phyloP scores from a whole-genome alignment of 202 grass and related monocot species.

The Eragrostis tef region DNA sequence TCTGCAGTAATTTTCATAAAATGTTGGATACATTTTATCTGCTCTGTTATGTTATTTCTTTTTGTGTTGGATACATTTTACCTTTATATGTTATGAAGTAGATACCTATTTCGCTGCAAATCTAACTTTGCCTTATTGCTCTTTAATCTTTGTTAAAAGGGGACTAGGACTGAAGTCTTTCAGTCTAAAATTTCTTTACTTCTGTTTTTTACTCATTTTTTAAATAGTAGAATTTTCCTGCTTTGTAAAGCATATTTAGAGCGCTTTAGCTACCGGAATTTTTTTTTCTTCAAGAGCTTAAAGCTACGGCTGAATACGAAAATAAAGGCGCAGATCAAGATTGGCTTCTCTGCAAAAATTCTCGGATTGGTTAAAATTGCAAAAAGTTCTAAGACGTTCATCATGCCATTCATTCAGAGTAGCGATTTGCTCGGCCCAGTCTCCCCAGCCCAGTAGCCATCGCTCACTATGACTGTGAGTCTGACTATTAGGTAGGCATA shows the following conservation, averaged over 20 bases:
- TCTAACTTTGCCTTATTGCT: neutral
- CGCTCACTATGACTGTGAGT: neutral
- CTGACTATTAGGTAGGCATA: neutral
- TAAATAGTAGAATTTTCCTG: neutral
- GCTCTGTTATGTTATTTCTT: no score
- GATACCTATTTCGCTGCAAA: neutral
- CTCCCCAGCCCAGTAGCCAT: conserved; percentile 12
- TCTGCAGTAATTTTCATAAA: conserved; percentile 27
- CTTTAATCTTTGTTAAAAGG: neutral
- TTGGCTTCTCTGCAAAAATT: neutral
- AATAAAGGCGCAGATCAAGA: neutral
- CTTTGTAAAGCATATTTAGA: neutral
- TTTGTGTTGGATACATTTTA: no score
- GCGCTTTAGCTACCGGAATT: neutral
- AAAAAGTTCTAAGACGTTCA: neutral
- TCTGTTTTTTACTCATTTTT: neutral
- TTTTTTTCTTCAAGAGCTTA: neutral
- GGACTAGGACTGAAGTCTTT: neutral
- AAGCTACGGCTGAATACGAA: neutral
- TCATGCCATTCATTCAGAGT: neutral
- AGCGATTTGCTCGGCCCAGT: conserved; percentile 25
- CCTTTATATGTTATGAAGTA: conserved; percentile 23
- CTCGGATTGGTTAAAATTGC: neutral
- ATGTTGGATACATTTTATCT: conserved; percentile 3
- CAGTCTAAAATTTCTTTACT: neutral